These are phyloP conservation scores for Citrullus mucosospermus DNA, from an alignment of 306 rosid species.

Conservation along the genomic window DNA sequence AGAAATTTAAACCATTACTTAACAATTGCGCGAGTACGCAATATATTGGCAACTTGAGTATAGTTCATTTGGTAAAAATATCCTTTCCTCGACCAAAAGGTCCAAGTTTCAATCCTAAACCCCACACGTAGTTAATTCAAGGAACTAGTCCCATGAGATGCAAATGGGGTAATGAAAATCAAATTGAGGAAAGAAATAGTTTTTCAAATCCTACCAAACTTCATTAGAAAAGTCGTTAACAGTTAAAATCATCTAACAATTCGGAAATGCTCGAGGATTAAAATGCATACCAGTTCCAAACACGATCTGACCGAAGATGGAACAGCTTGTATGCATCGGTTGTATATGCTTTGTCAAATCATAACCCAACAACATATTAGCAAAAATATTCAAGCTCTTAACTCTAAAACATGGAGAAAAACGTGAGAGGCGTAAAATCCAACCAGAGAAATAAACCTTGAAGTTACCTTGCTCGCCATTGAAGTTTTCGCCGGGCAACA, in stretches of 20 bases:
- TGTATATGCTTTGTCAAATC: constrained; percentile 21
- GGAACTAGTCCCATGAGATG: not conserved
- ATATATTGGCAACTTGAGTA: not conserved
- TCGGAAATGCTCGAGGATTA: not conserved
- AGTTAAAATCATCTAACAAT: not conserved
- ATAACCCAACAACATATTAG: not conserved
- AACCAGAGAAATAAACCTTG: not conserved
- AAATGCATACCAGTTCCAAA: constrained; percentile 16
- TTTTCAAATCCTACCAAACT: not conserved
- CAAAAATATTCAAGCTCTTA: not conserved
- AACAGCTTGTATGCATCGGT: constrained; percentile 20
- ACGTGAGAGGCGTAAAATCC: not conserved
- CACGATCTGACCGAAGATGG: constrained; percentile 15
- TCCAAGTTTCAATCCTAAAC: too few species aligned
- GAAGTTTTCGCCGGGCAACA: constrained; percentile 32
- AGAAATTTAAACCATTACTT: not conserved
- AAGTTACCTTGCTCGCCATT: constrained; percentile 46
- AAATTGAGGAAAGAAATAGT: not conserved
- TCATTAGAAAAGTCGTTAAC: not conserved
- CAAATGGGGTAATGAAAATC: not conserved
- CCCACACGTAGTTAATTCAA: not conserved
- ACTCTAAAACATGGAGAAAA: not conserved
- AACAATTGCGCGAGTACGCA: not conserved
- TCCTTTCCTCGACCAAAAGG: too few species aligned
- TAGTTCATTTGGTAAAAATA: not conserved